Conservation (phyloP, 257 asterid genomes). For the Fraxinus excelsior region DNA sequence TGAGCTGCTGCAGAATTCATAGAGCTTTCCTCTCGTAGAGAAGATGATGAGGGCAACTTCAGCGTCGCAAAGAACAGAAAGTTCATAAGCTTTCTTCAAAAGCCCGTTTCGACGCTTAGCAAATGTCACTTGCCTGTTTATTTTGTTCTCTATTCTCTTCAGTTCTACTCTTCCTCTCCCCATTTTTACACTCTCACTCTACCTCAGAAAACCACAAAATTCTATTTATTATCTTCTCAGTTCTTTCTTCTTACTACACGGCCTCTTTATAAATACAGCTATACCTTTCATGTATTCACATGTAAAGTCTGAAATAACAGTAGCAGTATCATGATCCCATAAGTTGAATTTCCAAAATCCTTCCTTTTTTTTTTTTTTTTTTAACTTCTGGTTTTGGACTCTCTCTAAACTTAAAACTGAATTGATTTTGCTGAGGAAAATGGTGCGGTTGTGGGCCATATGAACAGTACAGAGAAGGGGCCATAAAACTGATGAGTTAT, state of each 20-base stretch:
- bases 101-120: slow-evolving; percentile 12
- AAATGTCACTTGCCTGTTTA: neutral
- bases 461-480: slow-evolving; percentile 16
- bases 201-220: too few species aligned
- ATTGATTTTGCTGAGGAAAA: slow-evolving; percentile 9
- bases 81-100: slow-evolving; percentile 19
- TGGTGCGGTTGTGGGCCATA: slow-evolving; percentile 19
- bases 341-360: slow-evolving; percentile 5
- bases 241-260: slow-evolving; percentile 4
- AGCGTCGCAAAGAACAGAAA: slow-evolving; percentile 1
- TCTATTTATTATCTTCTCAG: too few species aligned
- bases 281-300: slow-evolving; percentile 26
- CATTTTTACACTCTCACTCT: slow-evolving; percentile 1
- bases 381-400: neutral
- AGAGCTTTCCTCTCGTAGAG: slow-evolving; percentile 19
- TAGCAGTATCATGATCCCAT: slow-evolving; percentile 10
- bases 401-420: neutral
- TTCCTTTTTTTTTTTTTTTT: neutral
- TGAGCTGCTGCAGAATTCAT: slow-evolving; percentile 12
- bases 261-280: slow-evolving; percentile 26
- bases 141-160: slow-evolving; percentile 6
- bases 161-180: slow-evolving; percentile 19
- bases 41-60: slow-evolving; percentile 8
- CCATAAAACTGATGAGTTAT: slow-evolving; percentile 43
- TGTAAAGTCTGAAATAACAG: slow-evolving; percentile 31